These are phyloP conservation scores for Malus sylvestris DNA, from an alignment of 306 rosid species.

Conservation along the genomic window DNA sequence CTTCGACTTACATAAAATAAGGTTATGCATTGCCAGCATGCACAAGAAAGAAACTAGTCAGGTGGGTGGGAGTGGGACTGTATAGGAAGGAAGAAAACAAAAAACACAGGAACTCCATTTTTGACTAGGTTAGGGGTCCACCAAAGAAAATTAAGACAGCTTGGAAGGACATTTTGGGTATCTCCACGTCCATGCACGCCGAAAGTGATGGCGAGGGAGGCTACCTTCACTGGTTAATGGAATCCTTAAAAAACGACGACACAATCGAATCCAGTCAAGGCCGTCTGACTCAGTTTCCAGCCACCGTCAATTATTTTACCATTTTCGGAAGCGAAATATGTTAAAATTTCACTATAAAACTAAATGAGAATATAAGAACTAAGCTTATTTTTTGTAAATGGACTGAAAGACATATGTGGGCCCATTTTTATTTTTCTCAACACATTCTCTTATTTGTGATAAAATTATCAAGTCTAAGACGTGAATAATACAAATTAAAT, in stretches of 20 bases:
- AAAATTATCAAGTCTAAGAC: too few species aligned
- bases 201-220: constrained; percentile 1
- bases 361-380: too few species aligned
- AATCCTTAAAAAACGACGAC: constrained; percentile 11
- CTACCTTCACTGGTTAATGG: background rate
- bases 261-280: background rate
- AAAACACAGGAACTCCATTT: background rate
- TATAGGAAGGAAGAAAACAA: background rate
- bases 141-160: background rate
- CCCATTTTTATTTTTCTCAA: too few species aligned
- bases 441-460: too few species aligned
- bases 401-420: too few species aligned
- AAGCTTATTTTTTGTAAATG: too few species aligned
- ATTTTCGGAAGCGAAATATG: background rate
- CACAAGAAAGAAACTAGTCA: background rate
- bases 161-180: background rate
- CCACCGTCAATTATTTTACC: background rate
- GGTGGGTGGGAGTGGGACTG: background rate
- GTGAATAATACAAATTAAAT: too few species aligned
- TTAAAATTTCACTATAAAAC: too few species aligned
- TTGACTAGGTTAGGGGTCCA: background rate
- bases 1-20: background rate
- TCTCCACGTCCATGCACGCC: background rate
- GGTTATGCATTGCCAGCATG: background rate
- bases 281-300: background rate